Evolutionary conservation across 148 eudicot genomes (phyloP).

Genomic region (Arctostaphylos glauca): DNA sequence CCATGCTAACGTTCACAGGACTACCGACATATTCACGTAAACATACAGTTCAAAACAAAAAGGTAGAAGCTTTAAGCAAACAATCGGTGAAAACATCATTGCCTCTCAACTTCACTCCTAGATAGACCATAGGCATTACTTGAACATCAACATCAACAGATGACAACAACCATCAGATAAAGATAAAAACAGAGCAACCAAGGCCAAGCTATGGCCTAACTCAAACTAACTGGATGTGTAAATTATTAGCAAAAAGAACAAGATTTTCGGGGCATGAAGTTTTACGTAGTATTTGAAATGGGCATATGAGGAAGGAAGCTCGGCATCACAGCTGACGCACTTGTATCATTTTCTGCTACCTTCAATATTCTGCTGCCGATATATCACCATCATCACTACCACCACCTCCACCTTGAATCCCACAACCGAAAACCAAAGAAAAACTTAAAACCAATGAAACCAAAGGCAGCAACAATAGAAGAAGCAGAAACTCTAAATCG

Average conservation of each 20-base stretch:
- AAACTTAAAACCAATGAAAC: background rate
- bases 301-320: constrained; percentile 40
- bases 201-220: constrained; percentile 3
- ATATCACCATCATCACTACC: constrained; percentile 23
- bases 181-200: background rate
- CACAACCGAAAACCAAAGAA: constrained; percentile 9
- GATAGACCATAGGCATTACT: background rate
- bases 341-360: constrained; percentile 32
- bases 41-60: background rate
- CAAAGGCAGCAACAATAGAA: background rate
- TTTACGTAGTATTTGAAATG: constrained; percentile 42
- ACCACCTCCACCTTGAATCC: constrained; percentile 9
- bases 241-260: constrained; percentile 8
- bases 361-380: constrained; percentile 38
- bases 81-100: background rate
- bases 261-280: background rate
- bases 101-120: background rate
- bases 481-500: background rate
- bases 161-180: background rate
- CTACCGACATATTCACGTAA: background rate
- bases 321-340: constrained; percentile 45
- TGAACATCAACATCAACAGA: background rate
- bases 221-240: background rate
- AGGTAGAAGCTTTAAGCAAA: background rate
- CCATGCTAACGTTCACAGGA: background rate